Evolutionary conservation across 345 rosid genomes (phyloP), one percentile per base, ranked within the genome.

Genomic region (Brassica rapa): DNA sequence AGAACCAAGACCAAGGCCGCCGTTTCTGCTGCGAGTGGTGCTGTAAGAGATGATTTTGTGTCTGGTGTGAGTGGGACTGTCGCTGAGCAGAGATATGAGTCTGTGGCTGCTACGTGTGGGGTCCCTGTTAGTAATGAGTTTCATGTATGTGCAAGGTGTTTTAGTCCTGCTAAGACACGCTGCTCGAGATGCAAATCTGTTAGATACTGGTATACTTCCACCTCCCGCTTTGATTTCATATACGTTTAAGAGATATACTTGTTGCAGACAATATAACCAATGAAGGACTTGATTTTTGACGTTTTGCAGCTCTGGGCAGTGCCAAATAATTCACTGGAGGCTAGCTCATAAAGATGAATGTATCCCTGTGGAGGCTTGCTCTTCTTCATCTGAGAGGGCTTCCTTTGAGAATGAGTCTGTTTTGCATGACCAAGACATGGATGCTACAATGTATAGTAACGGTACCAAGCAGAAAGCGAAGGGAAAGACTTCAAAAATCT

Each of bases 241-340:
- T 55, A 25, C 5, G 30, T 19, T 19, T 19, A 19, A 19, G 19
- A 19, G 19, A 19, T 19, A 19, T 19, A 19, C 19, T 19, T 19
- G 19, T 19, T 19, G 19, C 19, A 19, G 19, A 19, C 19, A 19
- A 19, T 19, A 19, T 19, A 19, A 19, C 19, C 19, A 19, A 19
- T 19, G 19, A 19, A 19, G 4, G 19, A 55, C 72, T 65, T 70
- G 68, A 37, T 29, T 70, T 70, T 65, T 78, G 4, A 63, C 35
- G 62, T 70, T 35, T 23, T 82, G 85, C 88, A 93, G 97, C 85
- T 93, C 98, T 25, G 97, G 97, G 37, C 90, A 84, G 87, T 93
- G 98, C 79, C 98, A 93, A 82, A 90, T 93, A 85, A 81, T 88
- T 85, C 98, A 93, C 72, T 93, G 98, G 98, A 91, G 97, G 88